Evolutionary conservation across 176 grass and related monocot species (phyloP).

Genomic region (Eleusine coracana): DNA sequence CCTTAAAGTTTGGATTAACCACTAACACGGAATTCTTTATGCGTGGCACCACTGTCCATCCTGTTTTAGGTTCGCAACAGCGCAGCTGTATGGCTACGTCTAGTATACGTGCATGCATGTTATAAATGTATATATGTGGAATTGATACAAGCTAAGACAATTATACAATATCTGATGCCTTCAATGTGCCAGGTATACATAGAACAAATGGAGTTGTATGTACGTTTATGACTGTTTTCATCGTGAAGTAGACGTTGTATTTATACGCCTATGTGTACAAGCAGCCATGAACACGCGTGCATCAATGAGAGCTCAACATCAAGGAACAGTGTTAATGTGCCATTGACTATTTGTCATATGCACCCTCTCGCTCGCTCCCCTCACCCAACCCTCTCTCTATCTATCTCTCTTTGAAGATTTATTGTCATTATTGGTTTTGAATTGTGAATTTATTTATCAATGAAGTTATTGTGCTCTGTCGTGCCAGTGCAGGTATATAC

Average conservation of each 20-base stretch:
- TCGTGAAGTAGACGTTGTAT: slow-evolving; percentile 25
- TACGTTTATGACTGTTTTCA: slow-evolving; percentile 32
- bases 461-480: background rate
- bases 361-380: background rate
- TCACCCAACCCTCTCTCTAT: background rate
- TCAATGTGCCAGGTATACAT: slow-evolving; percentile 31
- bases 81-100: too few species aligned
- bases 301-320: slow-evolving; percentile 35
- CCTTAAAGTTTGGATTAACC: too few species aligned
- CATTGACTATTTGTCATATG: slow-evolving; percentile 7
- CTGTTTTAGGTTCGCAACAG: too few species aligned
- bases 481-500: slow-evolving; percentile 26
- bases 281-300: background rate
- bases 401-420: background rate
- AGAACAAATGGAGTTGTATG: slow-evolving; percentile 14
- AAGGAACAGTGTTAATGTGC: slow-evolving; percentile 38
- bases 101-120: background rate
- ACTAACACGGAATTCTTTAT: too few species aligned
- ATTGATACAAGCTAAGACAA: background rate
- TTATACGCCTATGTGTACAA: slow-evolving; percentile 17
- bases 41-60: too few species aligned
- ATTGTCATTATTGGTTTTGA: background rate
- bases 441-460: background rate
- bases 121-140: background rate
- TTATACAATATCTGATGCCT: slow-evolving; percentile 37